These are phyloP conservation scores for Candida endomychidarum DNA, from an alignment of 805 yeast species.

Conservation along the genomic window DNA sequence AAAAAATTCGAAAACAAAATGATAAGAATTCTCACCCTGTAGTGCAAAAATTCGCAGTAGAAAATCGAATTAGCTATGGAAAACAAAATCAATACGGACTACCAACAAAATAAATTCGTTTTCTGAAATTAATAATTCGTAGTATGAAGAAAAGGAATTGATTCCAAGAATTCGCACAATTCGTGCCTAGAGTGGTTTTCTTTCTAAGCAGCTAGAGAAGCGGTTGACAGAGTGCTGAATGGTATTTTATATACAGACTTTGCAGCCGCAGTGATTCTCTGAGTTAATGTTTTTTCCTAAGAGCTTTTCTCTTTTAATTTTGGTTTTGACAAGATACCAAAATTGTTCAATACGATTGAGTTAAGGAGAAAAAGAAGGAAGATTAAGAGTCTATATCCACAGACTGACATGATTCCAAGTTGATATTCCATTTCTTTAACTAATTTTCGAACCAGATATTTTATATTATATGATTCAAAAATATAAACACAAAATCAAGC, in stretches of 20 bases:
- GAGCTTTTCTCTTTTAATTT: conserved; percentile 4
- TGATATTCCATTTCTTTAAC: too few species aligned
- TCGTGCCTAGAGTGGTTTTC: conserved; percentile 8
- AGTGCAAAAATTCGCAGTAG: conserved; percentile 2
- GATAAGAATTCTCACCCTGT: not conserved
- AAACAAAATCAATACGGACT: conserved; percentile 5
- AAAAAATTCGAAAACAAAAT: conserved; percentile 6
- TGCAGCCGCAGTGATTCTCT: too few species aligned
- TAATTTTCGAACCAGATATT: too few species aligned
- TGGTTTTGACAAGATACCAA: conserved; percentile 14
- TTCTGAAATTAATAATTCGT: conserved; percentile 1
- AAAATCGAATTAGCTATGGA: conserved; percentile 4
- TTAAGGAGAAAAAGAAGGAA: conserved; percentile 16
- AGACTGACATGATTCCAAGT: conserved; percentile 10
- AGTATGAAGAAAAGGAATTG: not conserved
- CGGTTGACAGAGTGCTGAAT: too few species aligned
- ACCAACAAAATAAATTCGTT: conserved; percentile 3
- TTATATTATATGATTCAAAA: too few species aligned
- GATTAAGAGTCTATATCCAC: conserved; percentile 14
- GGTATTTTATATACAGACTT: too few species aligned
- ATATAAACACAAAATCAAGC: too few species aligned
- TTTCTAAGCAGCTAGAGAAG: conserved; percentile 5
- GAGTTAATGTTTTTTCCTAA: conserved; percentile 6
- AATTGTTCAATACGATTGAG: conserved; percentile 18
- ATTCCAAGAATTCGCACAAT: conserved; percentile 3